Evolutionary conservation across 768 basidiomycete species (phyloP).

Genomic region (Neoboletus subvelutipes): DNA sequence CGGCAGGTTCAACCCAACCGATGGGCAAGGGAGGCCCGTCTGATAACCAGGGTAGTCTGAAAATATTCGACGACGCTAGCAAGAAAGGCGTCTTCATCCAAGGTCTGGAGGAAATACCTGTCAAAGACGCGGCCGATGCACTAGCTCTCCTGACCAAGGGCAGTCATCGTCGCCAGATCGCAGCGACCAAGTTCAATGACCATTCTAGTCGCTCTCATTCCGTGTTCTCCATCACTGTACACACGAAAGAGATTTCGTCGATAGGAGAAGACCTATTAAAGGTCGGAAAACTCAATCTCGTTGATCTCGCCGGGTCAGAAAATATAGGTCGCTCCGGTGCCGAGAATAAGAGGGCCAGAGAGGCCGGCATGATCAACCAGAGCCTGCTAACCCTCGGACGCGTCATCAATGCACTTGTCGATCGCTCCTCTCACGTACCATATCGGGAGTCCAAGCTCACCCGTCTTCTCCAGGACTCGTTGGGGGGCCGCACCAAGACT

Average conservation of each 20-base stretch:
- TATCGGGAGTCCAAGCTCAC: constrained; percentile 98
- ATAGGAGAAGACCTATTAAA: constrained; percentile 87
- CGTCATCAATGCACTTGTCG: constrained; percentile 95
- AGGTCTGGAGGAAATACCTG: constrained; percentile 87
- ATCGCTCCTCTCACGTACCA: constrained; percentile 87
- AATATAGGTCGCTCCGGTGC: constrained; percentile 96
- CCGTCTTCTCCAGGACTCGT: constrained; percentile 96
- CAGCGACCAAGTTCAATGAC: constrained; percentile 96
- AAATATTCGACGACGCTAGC: constrained; percentile 89
- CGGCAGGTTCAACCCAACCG: constrained; percentile 66
- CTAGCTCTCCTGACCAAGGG: constrained; percentile 84
- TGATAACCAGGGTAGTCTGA: constrained; percentile 61
- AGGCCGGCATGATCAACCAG: constrained; percentile 99
- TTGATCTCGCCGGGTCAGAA: constrained; percentile 96
- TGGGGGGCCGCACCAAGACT: constrained; percentile 95
- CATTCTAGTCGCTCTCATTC: constrained; percentile 97
- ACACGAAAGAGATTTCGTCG: constrained; percentile 77
- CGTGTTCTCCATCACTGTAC: constrained; percentile 94
- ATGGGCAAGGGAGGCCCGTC: constrained; percentile 64
- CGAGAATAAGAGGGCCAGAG: constrained; percentile 90
- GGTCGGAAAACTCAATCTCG: constrained; percentile 94
- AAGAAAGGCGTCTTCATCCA: constrained; percentile 93
- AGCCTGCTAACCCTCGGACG: constrained; percentile 94
- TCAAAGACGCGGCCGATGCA: constrained; percentile 81
- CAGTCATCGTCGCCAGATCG: constrained; percentile 87